Percentiles rank a stretch among this genome's conserved stretches.
Evolutionary conservation across 169 alveolate species (phyloP).

Genomic region (Cryptosporidium bovis): DNA sequence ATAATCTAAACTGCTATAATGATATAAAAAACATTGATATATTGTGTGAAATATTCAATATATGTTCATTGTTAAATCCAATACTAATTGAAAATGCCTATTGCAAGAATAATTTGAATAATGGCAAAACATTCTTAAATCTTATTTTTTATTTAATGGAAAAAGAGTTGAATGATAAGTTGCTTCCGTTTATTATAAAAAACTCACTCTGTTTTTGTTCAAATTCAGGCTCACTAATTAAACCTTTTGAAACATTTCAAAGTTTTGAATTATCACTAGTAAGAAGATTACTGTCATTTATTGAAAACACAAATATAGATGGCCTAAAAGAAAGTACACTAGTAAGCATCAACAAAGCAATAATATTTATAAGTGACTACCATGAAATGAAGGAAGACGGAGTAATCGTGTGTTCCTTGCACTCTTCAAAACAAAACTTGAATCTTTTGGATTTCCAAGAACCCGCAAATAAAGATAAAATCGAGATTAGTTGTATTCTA

Average conservation of each 20-base stretch:
- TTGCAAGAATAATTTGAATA: background rate
- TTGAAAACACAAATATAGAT: background rate
- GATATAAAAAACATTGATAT: background rate
- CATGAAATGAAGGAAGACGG: slow-evolving; percentile 8
- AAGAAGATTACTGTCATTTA: background rate
- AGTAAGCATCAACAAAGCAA: slow-evolving; percentile 19
- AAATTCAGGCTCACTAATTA: slow-evolving; percentile 7
- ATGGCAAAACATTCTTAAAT: background rate
- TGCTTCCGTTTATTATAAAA: slow-evolving; percentile 20
- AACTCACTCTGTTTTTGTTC: slow-evolving; percentile 14
- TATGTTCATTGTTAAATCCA: slow-evolving; percentile 35
- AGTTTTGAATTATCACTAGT: slow-evolving; percentile 22
- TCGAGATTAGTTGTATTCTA: slow-evolving; percentile 9
- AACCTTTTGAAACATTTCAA: slow-evolving; percentile 41
- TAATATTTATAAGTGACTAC: slow-evolving; percentile 8
- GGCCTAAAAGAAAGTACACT: background rate
- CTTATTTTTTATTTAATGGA: background rate
- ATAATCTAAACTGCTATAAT: background rate
- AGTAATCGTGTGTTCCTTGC: slow-evolving; percentile 8
- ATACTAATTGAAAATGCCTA: background rate
- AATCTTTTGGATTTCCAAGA: slow-evolving; percentile 4
- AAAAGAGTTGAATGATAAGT: slow-evolving; percentile 4
- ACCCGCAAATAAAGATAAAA: background rate
- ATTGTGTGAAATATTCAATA: slow-evolving; percentile 24
- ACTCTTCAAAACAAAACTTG: background rate